Conservation (phyloP, 1,284 basidiomycete genomes). For the Volvariella volvacea region DNA sequence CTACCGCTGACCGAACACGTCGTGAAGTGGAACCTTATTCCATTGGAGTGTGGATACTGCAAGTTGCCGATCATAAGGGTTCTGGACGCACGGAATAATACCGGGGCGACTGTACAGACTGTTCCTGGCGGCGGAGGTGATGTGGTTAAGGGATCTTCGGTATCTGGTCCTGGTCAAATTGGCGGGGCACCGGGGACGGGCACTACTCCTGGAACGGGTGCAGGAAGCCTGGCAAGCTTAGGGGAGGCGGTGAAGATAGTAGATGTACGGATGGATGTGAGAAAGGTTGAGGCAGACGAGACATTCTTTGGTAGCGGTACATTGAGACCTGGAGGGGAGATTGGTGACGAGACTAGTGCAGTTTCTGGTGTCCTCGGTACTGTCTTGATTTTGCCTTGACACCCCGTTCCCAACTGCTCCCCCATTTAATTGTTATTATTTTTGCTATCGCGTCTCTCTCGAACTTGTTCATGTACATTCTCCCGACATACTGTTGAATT, state of each 20-base stretch:
- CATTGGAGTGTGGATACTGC: constrained; percentile 65
- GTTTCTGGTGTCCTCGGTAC: not conserved
- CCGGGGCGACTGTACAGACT: constrained; percentile 14
- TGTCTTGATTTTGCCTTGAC: not conserved
- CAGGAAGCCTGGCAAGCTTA: constrained; percentile 21
- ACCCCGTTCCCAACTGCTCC: too few relatives aligned
- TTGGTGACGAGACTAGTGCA: not conserved
- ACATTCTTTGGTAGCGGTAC: not conserved
- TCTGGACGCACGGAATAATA: constrained; percentile 41
- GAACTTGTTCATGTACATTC: too few relatives aligned
- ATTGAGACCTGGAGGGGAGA: not conserved
- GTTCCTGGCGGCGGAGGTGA: constrained; percentile 10
- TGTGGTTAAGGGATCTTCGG: constrained; percentile 10
- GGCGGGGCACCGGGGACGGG: too few relatives aligned
- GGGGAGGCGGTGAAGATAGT: constrained; percentile 47
- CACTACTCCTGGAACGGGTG: constrained; percentile 9
- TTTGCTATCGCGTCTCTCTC: too few relatives aligned
- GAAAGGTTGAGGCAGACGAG: constrained; percentile 9
- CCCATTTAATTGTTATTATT: too few relatives aligned
- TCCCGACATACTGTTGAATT: too few relatives aligned
- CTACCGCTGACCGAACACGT: constrained; percentile 63
- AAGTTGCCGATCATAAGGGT: constrained; percentile 53
- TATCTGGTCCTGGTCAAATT: too few relatives aligned
- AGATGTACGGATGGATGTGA: constrained; percentile 39
- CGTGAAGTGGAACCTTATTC: constrained; percentile 59